Percentiles rank a stretch among this genome's conserved stretches.
These are phyloP conservation scores for Scutellaria barbata DNA, from an alignment of 257 asterid genomes.

Conservation along the genomic window DNA sequence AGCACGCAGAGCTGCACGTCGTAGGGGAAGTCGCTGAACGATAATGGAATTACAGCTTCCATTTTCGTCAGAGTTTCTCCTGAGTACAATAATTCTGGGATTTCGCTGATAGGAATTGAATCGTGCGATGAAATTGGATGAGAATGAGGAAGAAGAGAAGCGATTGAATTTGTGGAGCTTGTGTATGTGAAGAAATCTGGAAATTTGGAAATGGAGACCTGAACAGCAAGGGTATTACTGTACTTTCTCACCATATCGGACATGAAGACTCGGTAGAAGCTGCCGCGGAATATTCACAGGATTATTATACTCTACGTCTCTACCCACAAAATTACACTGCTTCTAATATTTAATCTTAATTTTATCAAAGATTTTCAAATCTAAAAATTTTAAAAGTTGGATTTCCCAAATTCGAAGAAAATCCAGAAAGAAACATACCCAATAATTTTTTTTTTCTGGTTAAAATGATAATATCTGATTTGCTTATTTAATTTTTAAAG, in stretches of 20 bases:
- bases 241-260: background rate
- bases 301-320: too few species aligned
- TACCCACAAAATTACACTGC: too few species aligned
- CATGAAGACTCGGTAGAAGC: background rate
- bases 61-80: background rate
- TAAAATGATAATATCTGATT: too few species aligned
- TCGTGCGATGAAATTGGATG: background rate
- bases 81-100: constrained; percentile 11
- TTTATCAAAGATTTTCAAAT: too few species aligned
- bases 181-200: background rate
- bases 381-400: too few species aligned
- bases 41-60: constrained; percentile 35
- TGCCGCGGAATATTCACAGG: background rate
- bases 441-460: too few species aligned
- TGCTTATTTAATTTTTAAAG: too few species aligned
- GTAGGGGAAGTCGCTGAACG: constrained; percentile 89
- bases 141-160: background rate
- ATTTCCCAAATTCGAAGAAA: too few species aligned
- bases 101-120: background rate
- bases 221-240: constrained; percentile 20
- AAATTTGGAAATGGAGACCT: constrained; percentile 21
- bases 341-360: too few species aligned
- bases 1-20: constrained; percentile 89
- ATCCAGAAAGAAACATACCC: too few species aligned
- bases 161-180: too few species aligned